Base-by-base conservation (phyloP, 352 stramenopile species). In the Aphanomyces astaci region DNA sequence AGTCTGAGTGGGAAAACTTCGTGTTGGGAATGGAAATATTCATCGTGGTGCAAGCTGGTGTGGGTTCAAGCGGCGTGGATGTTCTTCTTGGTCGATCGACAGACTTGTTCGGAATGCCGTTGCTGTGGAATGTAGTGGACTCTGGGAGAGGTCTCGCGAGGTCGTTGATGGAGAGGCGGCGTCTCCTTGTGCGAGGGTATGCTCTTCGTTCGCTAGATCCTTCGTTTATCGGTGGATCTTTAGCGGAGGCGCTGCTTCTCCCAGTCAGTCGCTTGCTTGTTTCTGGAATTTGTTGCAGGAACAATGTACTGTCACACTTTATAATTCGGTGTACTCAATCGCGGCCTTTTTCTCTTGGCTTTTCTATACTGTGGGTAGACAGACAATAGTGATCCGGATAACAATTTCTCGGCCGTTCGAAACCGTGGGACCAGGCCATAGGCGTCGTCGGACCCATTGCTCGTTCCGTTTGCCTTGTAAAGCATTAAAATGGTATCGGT, bases 261-360 rank as follows among this genome's bases (percentile, higher is more conserved):
- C 51, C 25, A 59, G 51, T 59, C 51, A 59, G 51, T 59, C 51
- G 51, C 51, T 59, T 32, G 19, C 13, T 22, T 10, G 22, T 13
- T 22, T 22, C n/a, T 59, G n/a, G n/a, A 59, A 33, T 30, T 22
- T 59, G 51, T 59, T 59, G 30, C 30, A 30, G 51, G 15, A 39
- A 7, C 5, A 33, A 22, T 33, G 25, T 36, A 30, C 24, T 59
- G 17, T 32, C 30, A 59, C 30, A 59, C 7, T 59, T 59, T 10
- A 59, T 59, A 59, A 24, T 59, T 59, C 51, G 22, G 1, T 4
- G 30, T 30, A 33, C 17, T 22, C 30, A 33, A 13, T 28, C 48
- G 25, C 17, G 30, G 22, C 10, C 33, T 33, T 32, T 30, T 59
- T 59, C 51, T 59, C 51, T 59, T 59, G 51, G 51, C 51, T 59